Percentiles rank a stretch among this genome's conserved stretches.
phyloP scores from a whole-genome alignment of 2,329 filamentous ascomycete species.

The Cladosporium cucumerinum region DNA sequence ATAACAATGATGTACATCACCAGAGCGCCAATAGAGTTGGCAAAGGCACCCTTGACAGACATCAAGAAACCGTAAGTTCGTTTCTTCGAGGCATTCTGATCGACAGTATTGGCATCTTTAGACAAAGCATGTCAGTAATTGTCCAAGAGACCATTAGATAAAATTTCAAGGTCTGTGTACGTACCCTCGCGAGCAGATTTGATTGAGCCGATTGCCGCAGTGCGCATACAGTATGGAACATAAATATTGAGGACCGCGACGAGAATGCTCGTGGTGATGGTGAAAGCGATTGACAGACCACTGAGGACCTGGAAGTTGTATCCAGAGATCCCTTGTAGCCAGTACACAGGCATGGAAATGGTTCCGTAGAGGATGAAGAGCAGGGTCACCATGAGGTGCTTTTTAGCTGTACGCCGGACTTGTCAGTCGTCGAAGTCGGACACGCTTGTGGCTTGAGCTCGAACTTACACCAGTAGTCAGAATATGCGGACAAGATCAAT shows the following conservation, averaged over 20 bases:
- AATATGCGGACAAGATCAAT: slow-evolving; percentile 17
- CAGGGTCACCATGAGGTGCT: slow-evolving; percentile 15
- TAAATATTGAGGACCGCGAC: slow-evolving; percentile 18
- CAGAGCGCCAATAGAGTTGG: slow-evolving; percentile 17
- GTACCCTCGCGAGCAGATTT: neutral
- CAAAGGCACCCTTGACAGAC: slow-evolving; percentile 14
- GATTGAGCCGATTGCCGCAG: neutral
- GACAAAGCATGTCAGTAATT: neutral
- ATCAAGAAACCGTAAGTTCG: slow-evolving; percentile 19
- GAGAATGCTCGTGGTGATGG: slow-evolving; percentile 16
- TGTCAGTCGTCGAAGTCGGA: neutral
- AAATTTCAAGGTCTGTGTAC: neutral
- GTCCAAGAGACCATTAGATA: no score
- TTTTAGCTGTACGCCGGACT: neutral
- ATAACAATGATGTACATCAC: slow-evolving; percentile 19
- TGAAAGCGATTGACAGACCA: slow-evolving; percentile 16
- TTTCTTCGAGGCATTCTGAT: slow-evolving; percentile 1
- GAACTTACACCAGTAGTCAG: slow-evolving; percentile 18
- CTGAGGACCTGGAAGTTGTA: slow-evolving; percentile 16
- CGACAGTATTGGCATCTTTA: neutral
- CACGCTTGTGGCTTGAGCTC: neutral
- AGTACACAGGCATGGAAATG: slow-evolving; percentile 17
- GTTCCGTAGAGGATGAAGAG: slow-evolving; percentile 14
- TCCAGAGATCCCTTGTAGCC: slow-evolving; percentile 12
- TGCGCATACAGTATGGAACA: slow-evolving; percentile 18